Evolutionary conservation across 805 yeast genomes (phyloP), one percentile per base, ranked within the genome.

Genomic region (Candida patagonica): DNA sequence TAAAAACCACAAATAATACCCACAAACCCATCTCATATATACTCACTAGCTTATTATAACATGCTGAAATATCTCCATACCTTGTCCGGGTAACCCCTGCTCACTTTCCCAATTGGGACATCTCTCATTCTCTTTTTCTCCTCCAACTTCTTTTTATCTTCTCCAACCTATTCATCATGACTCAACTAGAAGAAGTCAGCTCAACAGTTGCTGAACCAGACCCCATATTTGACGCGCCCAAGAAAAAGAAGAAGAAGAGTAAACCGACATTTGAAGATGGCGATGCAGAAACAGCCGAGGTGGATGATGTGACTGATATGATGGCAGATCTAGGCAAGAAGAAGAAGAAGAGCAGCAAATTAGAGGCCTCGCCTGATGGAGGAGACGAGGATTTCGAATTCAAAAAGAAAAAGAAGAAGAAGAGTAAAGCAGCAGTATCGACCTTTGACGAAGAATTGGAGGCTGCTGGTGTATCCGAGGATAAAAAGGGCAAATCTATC

Each of bases 381-480:
- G 70, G 60, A 4, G 56, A 54, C 9, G 65, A 33, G 19, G 37
- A 74, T 27, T 67, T 78, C 25, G 78, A 76, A 53, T 69, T 80
- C 41, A 77, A 86, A 74, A 65, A 44, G 50, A 54, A 50, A 59
- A 59, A 53, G 54, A 53, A 57, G 52, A 50, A 47, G 50, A 51
- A 43, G 40, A 42, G 39, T 35, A 38, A 68, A 24, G 62, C 70
- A 12, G 83, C 71, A 37, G 75, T 79, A 20, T 76, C 78, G 53
- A 95, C 83, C 48, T 89, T 89, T 56, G 97, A 89, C 52, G 80
- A 81, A 57, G 84, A 84, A 56, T 71, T 89, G 53, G 94, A 85
- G 59, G 71, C 82, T 58, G 96, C 96, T 12, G 96, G 97, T 56
- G 71, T 87, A 36, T 74, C 76, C 43, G 81, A 74, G 24, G 40